Percentiles rank a stretch among this genome's conserved stretches.
phyloP scores from a whole-genome alignment of 306 rosid genomes.

The Inga laurina region DNA sequence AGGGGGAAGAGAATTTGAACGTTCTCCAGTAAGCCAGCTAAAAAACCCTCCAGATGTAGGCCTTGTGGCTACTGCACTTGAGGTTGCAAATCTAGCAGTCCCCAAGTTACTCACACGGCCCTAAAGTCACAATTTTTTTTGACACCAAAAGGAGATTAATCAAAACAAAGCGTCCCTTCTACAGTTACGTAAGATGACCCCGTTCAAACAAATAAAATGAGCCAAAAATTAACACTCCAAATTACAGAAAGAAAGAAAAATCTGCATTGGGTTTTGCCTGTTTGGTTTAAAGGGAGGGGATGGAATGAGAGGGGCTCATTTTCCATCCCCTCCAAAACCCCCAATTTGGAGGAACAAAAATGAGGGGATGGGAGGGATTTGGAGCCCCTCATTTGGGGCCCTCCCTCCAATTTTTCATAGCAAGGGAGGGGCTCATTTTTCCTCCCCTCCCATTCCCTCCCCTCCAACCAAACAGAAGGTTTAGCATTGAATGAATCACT shows the following conservation, averaged over 20 bases:
- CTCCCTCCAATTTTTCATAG: too few relatives aligned
- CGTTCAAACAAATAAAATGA: background rate
- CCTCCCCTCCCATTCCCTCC: too few relatives aligned
- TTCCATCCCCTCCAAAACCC: too few relatives aligned
- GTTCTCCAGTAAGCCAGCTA: conserved; percentile 64
- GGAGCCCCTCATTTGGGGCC: too few relatives aligned
- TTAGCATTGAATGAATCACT: background rate
- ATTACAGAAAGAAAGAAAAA: background rate
- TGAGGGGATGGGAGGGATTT: too few relatives aligned
- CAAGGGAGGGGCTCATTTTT: too few relatives aligned
- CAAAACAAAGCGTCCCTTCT: background rate
- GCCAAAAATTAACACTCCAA: background rate
- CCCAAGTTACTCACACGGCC: conserved; percentile 49
- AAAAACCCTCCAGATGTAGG: conserved; percentile 52
- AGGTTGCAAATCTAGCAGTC: conserved; percentile 50
- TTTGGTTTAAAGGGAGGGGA: too few relatives aligned
- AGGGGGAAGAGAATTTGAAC: conserved; percentile 48
- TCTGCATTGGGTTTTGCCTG: background rate
- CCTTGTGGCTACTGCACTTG: conserved; percentile 52
- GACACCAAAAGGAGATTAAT: background rate
- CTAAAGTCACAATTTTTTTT: conserved; percentile 24
- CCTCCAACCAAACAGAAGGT: too few relatives aligned
- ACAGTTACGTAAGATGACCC: background rate
- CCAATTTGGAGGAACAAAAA: too few relatives aligned
- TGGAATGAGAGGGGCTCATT: too few relatives aligned